A percentile compares a stretch with the other conserved stretches of the same genome.
These are phyloP conservation scores for Diaporthe ampelina DNA, from an alignment of 2,329 filamentous ascomycete species.

Conservation along the genomic window DNA sequence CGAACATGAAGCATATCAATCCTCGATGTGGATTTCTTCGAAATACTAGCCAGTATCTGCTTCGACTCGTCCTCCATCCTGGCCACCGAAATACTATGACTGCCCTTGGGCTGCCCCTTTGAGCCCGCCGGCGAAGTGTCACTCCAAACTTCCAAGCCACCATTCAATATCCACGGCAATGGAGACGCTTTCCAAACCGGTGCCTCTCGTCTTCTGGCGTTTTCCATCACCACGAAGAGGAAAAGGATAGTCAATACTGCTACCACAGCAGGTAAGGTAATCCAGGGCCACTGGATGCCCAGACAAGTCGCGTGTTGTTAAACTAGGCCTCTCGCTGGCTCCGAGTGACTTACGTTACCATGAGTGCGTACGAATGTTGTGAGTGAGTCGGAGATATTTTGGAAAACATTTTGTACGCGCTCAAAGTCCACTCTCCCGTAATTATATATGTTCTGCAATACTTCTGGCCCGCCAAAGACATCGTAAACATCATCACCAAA, in stretches of 20 bases:
- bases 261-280: not conserved
- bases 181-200: not conserved
- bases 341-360: not conserved
- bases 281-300: not conserved
- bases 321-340: not conserved
- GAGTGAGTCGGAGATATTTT: not conserved
- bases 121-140: rapidly evolving
- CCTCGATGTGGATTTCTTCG: not conserved
- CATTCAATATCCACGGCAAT: not conserved
- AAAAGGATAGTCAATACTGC: not conserved
- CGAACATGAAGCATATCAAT: not conserved
- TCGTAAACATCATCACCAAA: not conserved
- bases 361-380: not conserved
- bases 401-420: not conserved
- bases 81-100: not conserved
- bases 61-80: not conserved
- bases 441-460: not conserved
- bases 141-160: not conserved
- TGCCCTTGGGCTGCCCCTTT: rapidly evolving
- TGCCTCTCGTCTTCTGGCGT: not conserved
- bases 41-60: not conserved
- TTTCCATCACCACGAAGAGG: not conserved
- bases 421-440: conserved; percentile 6
- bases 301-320: not conserved
- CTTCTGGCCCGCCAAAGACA: not conserved